Evolutionary conservation across 2,329 filamentous ascomycete genomes (phyloP).

Genomic region (Colletotrichum tropicicola): DNA sequence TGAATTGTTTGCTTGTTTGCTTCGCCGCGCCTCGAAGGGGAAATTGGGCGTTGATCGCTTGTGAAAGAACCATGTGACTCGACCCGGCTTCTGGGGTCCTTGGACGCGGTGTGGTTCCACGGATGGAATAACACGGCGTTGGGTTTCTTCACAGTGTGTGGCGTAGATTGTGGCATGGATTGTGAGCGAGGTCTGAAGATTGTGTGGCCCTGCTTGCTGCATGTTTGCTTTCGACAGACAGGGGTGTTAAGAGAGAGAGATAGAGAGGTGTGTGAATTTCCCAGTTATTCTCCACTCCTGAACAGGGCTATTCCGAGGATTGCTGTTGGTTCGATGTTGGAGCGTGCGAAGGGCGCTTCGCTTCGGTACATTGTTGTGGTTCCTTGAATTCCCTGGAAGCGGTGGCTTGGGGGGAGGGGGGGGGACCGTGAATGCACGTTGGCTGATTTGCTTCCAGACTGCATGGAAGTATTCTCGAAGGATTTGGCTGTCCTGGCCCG

Average conservation of each 20-base stretch:
- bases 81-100: background rate
- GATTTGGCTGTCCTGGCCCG: no score
- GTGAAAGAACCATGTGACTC: background rate
- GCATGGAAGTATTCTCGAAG: conserved; percentile 12
- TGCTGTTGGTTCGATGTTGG: background rate
- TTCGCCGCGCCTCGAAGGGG: background rate
- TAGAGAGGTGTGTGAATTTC: background rate
- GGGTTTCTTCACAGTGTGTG: conserved; percentile 5
- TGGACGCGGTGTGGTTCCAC: background rate
- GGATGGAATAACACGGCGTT: background rate
- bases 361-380: background rate
- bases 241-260: no score
- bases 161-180: background rate
- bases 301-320: background rate
- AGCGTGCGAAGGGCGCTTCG: background rate
- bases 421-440: background rate
- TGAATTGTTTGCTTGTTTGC: conserved; percentile 9
- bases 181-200: background rate
- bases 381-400: background rate
- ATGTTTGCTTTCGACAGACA: conserved; percentile 14
- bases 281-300: background rate
- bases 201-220: background rate
- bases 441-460: background rate
- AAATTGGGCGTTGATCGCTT: background rate
- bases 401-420: background rate